Evolutionary conservation across 495 filamentous ascomycete species (phyloP).

Genomic region (Poronia punctata): DNA sequence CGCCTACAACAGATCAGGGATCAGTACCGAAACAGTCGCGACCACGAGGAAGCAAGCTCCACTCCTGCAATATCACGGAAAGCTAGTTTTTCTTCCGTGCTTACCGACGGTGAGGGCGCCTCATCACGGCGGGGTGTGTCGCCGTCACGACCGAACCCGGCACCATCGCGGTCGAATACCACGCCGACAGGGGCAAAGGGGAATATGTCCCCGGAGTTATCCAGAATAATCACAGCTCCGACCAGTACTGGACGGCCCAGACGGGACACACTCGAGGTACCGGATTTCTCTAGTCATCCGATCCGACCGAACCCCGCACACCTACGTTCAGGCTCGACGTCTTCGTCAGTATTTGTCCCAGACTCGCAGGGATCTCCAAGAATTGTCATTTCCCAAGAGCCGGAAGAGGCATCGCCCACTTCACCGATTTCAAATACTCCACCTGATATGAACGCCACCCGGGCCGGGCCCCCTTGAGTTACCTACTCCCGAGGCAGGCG

Average conservation of each 20-base stretch:
- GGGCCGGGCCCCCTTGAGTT: background rate
- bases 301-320: background rate
- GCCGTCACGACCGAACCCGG: conserved; percentile 6
- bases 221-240: conserved; percentile 7
- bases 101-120: conserved; percentile 8
- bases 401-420: conserved; percentile 4
- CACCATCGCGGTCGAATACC: conserved; percentile 14
- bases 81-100: conserved; percentile 19
- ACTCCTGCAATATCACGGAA: conserved; percentile 17
- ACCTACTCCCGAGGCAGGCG: background rate
- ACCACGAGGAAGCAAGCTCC: conserved; percentile 11
- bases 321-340: background rate
- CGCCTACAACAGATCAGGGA: conserved; percentile 31
- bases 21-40: conserved; percentile 27
- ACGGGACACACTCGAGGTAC: conserved; percentile 27
- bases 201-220: background rate
- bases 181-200: conserved; percentile 9
- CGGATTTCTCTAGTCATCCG: too few relatives aligned
- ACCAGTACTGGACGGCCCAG: conserved; percentile 11
- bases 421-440: background rate
- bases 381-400: conserved; percentile 12
- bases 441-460: too few relatives aligned
- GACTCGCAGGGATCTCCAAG: conserved; percentile 7
- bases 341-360: background rate
- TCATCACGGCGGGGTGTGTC: conserved; percentile 9